phyloP scores from a whole-genome alignment of 2,329 filamentous ascomycete species.

The Exophiala spinifera region DNA sequence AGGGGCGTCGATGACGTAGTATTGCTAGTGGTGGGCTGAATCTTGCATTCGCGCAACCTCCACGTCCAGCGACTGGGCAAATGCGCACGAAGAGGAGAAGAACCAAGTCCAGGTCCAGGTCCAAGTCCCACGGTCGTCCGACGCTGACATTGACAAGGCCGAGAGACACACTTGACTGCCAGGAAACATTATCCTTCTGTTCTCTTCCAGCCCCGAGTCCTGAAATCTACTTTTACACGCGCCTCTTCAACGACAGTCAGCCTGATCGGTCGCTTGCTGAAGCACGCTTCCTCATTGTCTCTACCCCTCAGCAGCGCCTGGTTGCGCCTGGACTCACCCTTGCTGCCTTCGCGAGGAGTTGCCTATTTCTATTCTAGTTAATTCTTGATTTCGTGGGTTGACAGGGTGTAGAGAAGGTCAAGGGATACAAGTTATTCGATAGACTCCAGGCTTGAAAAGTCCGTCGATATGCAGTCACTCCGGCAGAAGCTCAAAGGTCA shows the following conservation, averaged over 20 bases:
- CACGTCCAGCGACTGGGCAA: no score
- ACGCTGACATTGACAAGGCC: no score
- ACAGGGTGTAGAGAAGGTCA: no score
- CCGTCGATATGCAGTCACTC: constrained; percentile 23
- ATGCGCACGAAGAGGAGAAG: no score
- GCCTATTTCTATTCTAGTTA: neutral
- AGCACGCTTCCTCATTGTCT: neutral
- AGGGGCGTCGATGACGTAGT: constrained; percentile 1
- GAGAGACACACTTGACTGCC: no score
- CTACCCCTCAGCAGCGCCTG: neutral
- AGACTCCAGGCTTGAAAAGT: neutral
- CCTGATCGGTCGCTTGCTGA: neutral
- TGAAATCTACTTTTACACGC: no score
- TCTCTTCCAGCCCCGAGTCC: neutral
- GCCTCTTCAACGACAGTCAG: neutral
- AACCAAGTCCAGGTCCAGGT: no score
- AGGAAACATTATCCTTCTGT: neutral
- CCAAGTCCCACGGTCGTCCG: no score
- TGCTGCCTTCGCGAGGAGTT: neutral
- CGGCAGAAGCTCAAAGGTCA: constrained; percentile 29
- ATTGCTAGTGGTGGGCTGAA: no score
- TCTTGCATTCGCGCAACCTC: no score
- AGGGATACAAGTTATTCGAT: neutral
- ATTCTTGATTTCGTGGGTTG: neutral
- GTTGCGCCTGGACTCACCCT: neutral